Evolutionary conservation across 768 basidiomycete species (phyloP).

Genomic region (Boletus rex-veris): DNA sequence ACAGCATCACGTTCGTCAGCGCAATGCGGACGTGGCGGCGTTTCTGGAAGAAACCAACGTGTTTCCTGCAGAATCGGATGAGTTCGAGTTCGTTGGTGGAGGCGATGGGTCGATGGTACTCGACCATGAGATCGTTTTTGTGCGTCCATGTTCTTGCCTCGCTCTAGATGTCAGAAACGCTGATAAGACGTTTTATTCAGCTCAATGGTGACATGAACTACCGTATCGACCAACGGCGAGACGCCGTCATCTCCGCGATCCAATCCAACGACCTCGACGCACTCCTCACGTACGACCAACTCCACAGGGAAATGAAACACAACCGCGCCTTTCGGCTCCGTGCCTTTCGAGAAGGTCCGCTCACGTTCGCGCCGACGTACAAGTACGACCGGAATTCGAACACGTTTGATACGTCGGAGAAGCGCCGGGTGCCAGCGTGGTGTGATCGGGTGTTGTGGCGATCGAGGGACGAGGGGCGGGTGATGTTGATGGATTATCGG

Average conservation of each 20-base stretch:
- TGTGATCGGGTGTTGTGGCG: constrained; percentile 92
- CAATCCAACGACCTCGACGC: constrained; percentile 59
- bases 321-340: constrained; percentile 89
- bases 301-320: constrained; percentile 80
- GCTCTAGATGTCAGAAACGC: not conserved
- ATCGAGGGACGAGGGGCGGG: constrained; percentile 50
- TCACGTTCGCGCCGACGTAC: constrained; percentile 88
- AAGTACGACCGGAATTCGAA: constrained; percentile 83
- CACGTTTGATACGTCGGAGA: constrained; percentile 86
- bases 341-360: constrained; percentile 74
- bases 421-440: constrained; percentile 89
- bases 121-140: constrained; percentile 93
- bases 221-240: constrained; percentile 90
- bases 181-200: constrained; percentile 35
- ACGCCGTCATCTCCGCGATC: constrained; percentile 70
- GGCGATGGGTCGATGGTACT: constrained; percentile 91
- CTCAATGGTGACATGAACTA: constrained; percentile 96
- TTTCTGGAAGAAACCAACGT: constrained; percentile 81
- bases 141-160: constrained; percentile 28
- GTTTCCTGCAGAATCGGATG: constrained; percentile 52
- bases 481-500: constrained; percentile 65
- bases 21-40: constrained; percentile 84
- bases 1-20: constrained; percentile 72
- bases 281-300: constrained; percentile 79
- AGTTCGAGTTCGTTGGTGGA: constrained; percentile 77